Evolutionary conservation across 1,139 yeast genomes (phyloP).

Genomic region (Sugiyamaella paludigena): DNA sequence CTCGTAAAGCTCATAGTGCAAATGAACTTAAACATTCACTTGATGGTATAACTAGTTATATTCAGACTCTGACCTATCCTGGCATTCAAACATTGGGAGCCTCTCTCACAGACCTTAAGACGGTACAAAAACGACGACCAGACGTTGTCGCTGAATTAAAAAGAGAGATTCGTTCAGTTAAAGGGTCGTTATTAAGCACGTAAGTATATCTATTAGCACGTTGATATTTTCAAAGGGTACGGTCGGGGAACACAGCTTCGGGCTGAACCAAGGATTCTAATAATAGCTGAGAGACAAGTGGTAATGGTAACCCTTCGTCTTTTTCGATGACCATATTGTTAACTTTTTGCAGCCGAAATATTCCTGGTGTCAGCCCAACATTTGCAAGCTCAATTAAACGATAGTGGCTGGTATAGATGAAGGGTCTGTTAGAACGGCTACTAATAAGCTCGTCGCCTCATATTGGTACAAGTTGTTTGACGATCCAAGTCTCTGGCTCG

Average conservation of each 20-base stretch:
- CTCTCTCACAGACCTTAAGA: constrained; percentile 1
- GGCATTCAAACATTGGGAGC: constrained; percentile 4
- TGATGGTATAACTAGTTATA: constrained; percentile 17
- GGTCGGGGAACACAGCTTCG: no score
- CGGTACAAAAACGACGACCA: constrained; percentile 10
- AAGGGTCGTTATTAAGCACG: constrained; percentile 33
- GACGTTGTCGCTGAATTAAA: constrained; percentile 28
- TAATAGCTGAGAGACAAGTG: no score
- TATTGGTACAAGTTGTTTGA: no score
- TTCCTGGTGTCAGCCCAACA: not conserved
- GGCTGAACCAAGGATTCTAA: no score
- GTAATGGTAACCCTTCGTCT: no score
- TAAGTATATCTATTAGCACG: no score
- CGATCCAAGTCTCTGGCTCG: no score
- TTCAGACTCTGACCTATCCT: constrained; percentile 17
- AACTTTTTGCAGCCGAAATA: not conserved
- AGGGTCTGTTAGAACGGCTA: no score
- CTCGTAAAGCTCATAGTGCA: constrained; percentile 4
- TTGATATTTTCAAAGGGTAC: no score
- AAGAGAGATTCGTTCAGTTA: constrained; percentile 37
- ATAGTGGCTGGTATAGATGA: not conserved
- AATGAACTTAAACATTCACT: constrained; percentile 17
- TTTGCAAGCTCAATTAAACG: not conserved
- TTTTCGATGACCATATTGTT: not conserved
- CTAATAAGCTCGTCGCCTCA: no score